Evolutionary conservation across 1,284 basidiomycete species (phyloP).

Genomic region (Cryptococcus floricola): DNA sequence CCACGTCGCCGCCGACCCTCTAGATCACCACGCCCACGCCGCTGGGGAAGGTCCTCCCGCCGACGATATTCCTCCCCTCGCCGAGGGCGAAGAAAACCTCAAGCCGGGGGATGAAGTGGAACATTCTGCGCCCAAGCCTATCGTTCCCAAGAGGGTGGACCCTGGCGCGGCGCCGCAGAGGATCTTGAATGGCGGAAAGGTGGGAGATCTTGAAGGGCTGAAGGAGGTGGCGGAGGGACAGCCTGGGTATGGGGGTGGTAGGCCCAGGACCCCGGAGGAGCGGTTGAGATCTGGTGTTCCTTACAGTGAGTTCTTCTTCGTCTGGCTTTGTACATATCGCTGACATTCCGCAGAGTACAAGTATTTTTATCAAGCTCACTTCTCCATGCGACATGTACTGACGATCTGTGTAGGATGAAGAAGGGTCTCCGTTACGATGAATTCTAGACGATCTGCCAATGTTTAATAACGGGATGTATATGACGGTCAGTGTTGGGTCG

Average conservation of each 20-base stretch:
- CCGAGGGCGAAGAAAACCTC: constrained; percentile 2
- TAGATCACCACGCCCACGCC: constrained; percentile 42
- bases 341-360: constrained; percentile 7
- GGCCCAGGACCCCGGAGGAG: constrained; percentile 33
- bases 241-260: constrained; percentile 16
- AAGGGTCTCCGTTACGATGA: constrained; percentile 45
- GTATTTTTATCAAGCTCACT: neutral
- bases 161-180: constrained; percentile 28
- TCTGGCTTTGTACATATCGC: neutral
- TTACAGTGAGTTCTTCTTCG: constrained; percentile 41
- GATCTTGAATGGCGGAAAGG: constrained; percentile 9
- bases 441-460: constrained; percentile 21
- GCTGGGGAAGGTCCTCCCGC: constrained; percentile 33
- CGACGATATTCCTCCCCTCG: neutral
- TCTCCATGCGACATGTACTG: neutral
- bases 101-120: constrained; percentile 26
- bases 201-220: constrained; percentile 18
- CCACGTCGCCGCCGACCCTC: constrained; percentile 41
- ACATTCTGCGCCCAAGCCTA: constrained; percentile 10
- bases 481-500: neutral
- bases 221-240: constrained; percentile 18
- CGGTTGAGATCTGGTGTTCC: constrained; percentile 41
- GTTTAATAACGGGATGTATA: neutral
- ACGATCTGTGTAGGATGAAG: constrained; percentile 27
- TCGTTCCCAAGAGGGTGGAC: constrained; percentile 17